Base-by-base conservation (phyloP, 345 rosid species). In the Corchorus olitorius region DNA sequence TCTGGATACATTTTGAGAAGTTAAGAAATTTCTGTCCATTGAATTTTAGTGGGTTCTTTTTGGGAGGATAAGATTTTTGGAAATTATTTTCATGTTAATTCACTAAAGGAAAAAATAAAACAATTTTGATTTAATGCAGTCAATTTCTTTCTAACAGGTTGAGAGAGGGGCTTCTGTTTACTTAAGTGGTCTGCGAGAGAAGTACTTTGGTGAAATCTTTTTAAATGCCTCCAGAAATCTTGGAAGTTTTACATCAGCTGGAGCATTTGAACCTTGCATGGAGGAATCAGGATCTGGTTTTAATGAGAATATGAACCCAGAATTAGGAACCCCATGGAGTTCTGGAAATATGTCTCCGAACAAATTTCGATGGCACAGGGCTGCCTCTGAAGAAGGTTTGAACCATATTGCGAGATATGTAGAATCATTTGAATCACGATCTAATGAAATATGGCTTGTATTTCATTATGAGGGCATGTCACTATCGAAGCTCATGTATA, bases 391-490 rank as follows among this genome's bases (percentile, higher is more conserved):
- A 83, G 93, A 88, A 86, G 94, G 98, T 78, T 87, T 94, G 84
- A 85, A 85, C 80, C 97, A 94, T 83, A 90, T 94, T 76, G 98
- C 93, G 65, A 90, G 98, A 90, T 94, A 87, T 64, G 86, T 94
- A 66, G 98, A 94, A 82, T 91, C 94, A 75, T 91, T 93, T 86
- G 98, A 91, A 84, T 94, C 98, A n/a, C 86, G 76, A 45, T 89
- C 94, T 46, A 89, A 93, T 82, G 98, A 93, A 77, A 85, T 94
- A 76, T 94, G 98, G 98, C 94, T 94, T 66, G 98, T 94, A 80
- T 94, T 94, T 77, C 89, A 22, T 72, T 91, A 93, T 37, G 99
- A 94, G 86, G 99, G 99, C 49, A 50, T 89, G 63, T 90, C 99
- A 43, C 85, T 95, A 75, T 91, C 99, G 71, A 95, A 93, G 78